phyloP scores from a whole-genome alignment of 768 basidiomycete species.

The Suillus subaureus region DNA sequence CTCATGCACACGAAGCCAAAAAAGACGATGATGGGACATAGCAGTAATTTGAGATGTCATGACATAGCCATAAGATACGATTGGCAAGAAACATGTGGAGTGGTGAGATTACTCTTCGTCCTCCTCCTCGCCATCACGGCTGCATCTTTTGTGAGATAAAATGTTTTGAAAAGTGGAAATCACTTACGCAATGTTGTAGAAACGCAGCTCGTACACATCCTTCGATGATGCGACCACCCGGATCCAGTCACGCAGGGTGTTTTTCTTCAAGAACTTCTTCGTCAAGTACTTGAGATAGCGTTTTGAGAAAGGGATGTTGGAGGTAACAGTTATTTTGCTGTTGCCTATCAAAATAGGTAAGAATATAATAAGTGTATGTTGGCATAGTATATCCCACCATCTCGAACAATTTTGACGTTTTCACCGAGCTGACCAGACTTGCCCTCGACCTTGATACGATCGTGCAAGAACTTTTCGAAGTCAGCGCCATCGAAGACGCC shows the following conservation, averaged over 20 bases:
- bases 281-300: conserved; percentile 98
- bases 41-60: neutral
- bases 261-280: conserved; percentile 99
- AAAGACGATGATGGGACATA: neutral
- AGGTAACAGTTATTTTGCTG: conserved; percentile 82
- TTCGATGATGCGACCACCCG: conserved; percentile 91
- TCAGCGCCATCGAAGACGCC: conserved; percentile 63
- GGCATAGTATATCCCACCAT: conserved; percentile 54
- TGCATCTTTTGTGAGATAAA: conserved; percentile 22
- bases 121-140: conserved; percentile 56
- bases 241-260: conserved; percentile 94
- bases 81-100: neutral
- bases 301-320: conserved; percentile 92
- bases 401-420: conserved; percentile 80
- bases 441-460: conserved; percentile 91
- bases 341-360: conserved; percentile 47
- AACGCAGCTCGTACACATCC: conserved; percentile 91
- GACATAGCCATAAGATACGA: conserved; percentile 11
- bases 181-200: conserved; percentile 90
- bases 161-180: neutral
- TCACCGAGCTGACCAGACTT: conserved; percentile 94
- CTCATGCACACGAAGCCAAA: neutral
- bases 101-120: conserved; percentile 44
- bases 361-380: conserved; percentile 7
- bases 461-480: conserved; percentile 89